Evolutionary conservation across 352 stramenopile genomes (phyloP), one percentile per base, ranked within the genome.

Genomic region (Pythium aristosporum): DNA sequence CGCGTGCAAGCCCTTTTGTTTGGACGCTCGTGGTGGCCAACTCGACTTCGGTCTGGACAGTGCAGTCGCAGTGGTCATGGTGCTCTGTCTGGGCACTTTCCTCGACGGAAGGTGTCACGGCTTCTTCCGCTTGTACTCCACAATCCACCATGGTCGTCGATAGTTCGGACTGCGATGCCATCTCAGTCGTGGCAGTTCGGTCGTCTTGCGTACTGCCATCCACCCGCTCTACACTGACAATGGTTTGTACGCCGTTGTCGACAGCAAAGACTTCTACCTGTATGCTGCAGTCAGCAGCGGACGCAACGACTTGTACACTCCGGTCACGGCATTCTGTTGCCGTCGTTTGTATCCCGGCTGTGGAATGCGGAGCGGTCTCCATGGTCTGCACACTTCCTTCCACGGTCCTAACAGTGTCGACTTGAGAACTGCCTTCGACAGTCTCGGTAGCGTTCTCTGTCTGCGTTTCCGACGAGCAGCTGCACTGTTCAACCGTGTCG

Each of bases 151-250:
- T 30, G 5, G 25, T 30, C 25, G 25, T 5, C 3, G 25, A 30
- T 5, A 30, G 5, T 5, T 57, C 50, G n/a, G 50, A 46, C 32
- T 57, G 50, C 20, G 50, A 47, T 4, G 46, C 28, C 8, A 36
- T 32, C 10, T 44, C 32, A 3, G 12, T 34, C 9, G n/a, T n/a
- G n/a, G 20, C 5, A 20, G 32, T 34, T 13, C 8, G 34, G 12
- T 46, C 32, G 21, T 46, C 50, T 46, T 57, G 50, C 18, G 50
- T 57, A 23, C 50, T 57, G 32, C 6, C 16, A 18, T 51, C 53
- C 21, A 50, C 28, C 13, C 9, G 16, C 53, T 51, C 53, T 12
- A n/a, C 46, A 13, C 39, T 39, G 25, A 10, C 36, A 25, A 37
- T 42, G 5, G 53, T 50, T 23, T 60, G 37, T 25, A 16, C 53